These are phyloP conservation scores for Boletus coccyginus DNA, from an alignment of 768 basidiomycete species.

Conservation along the genomic window DNA sequence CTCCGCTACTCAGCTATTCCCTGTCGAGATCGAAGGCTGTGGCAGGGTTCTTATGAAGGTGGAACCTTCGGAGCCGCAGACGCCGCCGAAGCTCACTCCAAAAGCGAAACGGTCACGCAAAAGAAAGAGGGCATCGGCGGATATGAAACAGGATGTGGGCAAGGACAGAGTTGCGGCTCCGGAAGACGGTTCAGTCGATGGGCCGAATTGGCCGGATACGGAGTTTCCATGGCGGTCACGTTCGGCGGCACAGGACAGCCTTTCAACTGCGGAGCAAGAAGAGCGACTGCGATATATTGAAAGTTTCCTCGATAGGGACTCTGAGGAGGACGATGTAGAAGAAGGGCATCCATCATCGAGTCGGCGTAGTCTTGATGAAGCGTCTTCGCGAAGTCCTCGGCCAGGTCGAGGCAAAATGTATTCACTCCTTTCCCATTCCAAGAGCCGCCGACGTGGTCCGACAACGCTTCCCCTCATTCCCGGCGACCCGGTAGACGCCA, in stretches of 20 bases:
- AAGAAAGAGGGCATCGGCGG: constrained; percentile 45
- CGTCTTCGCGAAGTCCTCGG: constrained; percentile 19
- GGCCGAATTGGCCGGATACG: constrained; percentile 75
- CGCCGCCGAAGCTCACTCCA: constrained; percentile 26
- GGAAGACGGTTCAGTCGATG: constrained; percentile 38
- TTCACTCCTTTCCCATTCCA: constrained; percentile 45
- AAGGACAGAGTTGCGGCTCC: constrained; percentile 11
- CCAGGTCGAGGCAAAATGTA: constrained; percentile 61
- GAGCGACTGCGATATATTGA: constrained; percentile 66
- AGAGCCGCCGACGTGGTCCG: constrained; percentile 13
- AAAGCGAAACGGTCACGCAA: constrained; percentile 46
- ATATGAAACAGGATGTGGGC: constrained; percentile 19
- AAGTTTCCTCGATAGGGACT: constrained; percentile 69
- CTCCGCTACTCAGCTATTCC: constrained; percentile 44
- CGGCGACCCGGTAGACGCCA: constrained; percentile 74
- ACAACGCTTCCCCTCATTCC: constrained; percentile 39
- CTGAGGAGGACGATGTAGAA: constrained; percentile 55
- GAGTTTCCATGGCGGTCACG: constrained; percentile 78
- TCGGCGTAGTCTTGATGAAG: constrained; percentile 10
- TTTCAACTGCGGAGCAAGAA: constrained; percentile 52
- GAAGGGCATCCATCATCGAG: constrained; percentile 15
- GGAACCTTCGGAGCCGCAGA: constrained; percentile 38
- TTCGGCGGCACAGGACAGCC: constrained; percentile 51
- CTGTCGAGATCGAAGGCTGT: constrained; percentile 63
- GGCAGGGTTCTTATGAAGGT: constrained; percentile 70